Conservation (phyloP, 495 filamentous ascomycete species). For the Daldinia grandis region DNA sequence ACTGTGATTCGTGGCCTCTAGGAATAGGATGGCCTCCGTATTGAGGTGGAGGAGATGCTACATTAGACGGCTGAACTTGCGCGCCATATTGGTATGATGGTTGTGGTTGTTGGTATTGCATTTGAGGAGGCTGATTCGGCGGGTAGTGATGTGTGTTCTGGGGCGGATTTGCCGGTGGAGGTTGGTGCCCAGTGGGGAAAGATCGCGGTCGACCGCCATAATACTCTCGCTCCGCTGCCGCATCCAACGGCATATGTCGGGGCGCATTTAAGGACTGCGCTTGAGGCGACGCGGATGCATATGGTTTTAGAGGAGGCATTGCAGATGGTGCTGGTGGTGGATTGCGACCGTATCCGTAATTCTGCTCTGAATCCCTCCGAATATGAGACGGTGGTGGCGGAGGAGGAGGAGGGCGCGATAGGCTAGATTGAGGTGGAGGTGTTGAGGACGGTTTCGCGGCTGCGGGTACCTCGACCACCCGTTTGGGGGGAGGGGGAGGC, state of each 20-base stretch:
- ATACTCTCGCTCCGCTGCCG: constrained; percentile 52
- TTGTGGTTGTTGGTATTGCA: constrained; percentile 47
- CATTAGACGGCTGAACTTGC: constrained; percentile 44
- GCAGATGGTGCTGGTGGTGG: constrained; percentile 47
- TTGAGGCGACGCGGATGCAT: constrained; percentile 54
- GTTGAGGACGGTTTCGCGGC: constrained; percentile 52
- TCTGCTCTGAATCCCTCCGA: constrained; percentile 46
- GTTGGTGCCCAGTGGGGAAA: constrained; percentile 47
- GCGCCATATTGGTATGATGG: constrained; percentile 45
- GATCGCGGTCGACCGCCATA: constrained; percentile 48
- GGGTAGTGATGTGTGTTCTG: constrained; percentile 52
- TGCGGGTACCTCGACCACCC: constrained; percentile 50
- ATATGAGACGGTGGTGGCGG: constrained; percentile 44
- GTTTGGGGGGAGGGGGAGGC: constrained; percentile 51
- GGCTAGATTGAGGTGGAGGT: constrained; percentile 53
- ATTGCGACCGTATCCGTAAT: constrained; percentile 51
- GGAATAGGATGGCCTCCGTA: constrained; percentile 45
- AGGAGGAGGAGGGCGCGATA: constrained; percentile 49
- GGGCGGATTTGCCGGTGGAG: constrained; percentile 49
- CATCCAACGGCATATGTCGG: constrained; percentile 49
- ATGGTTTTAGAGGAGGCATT: constrained; percentile 60
- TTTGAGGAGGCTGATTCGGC: constrained; percentile 44
- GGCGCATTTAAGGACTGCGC: constrained; percentile 49
- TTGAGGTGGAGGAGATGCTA: constrained; percentile 49
- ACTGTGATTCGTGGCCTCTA: constrained; percentile 44